Base-by-base conservation (phyloP, 2,329 filamentous ascomycete genomes). In the Corinectria fuckeliana region DNA sequence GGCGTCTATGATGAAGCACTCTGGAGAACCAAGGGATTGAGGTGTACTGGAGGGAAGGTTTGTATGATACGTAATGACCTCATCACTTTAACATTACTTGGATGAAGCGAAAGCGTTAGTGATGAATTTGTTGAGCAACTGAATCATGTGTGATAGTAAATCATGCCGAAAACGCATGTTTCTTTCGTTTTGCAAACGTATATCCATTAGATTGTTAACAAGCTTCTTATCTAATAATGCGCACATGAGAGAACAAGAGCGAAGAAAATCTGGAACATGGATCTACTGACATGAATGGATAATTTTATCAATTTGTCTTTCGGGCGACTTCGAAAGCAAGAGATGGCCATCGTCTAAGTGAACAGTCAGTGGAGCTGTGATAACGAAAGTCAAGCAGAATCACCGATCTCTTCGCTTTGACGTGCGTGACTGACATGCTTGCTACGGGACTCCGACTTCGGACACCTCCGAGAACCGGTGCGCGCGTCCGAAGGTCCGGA, bases 1-100 rank as follows among this genome's bases (percentile, higher is more conserved):
- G 26, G 69, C 69, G 2, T 69, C 66, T 2, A 69, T 68, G 63
- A 70, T 70, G 68, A 67, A 69, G 34, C 65, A 69, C 30, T 60
- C 67, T 3, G 50, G 61, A 16, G 65, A 66, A 16, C 64, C 67
- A 8, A 64, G 63, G 62, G 62, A 62, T 69, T 56, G 62, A 11
- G 58, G 10, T 28, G 1, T 23, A 39, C 30, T 28, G 32, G 14
- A 18, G 16, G 28, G 7, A 51, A 16, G 10, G n/a, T 50, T 9
- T n/a, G 16, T 34, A 23, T 45, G 11, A 45, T 41, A 36, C n/a
- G n/a, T n/a, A n/a, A n/a, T n/a, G n/a, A n/a, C n/a, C 25, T 20
- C 14, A 30, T 38, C n/a, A 11, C 16, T 8, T 21, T 55, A 21
- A 30, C 20, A 28, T 47, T 23, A 48, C 23, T 30, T 57, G 34